phyloP scores from a whole-genome alignment of 2,329 filamentous ascomycete species.

The Hymenoscyphus scutula region DNA sequence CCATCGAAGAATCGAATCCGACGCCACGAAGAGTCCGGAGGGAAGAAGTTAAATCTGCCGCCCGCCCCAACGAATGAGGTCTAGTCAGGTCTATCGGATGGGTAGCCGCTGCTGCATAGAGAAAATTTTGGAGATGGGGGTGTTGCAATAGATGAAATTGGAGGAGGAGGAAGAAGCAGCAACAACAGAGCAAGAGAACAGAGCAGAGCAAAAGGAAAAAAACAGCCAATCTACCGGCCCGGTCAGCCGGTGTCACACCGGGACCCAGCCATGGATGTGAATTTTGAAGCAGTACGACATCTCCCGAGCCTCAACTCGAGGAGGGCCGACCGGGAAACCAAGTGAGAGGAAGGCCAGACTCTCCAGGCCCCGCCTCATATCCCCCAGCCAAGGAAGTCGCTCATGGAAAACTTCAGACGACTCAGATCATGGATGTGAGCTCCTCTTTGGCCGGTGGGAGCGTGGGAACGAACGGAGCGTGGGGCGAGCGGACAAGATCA shows the following conservation, averaged over 20 bases:
- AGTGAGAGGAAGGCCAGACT: neutral
- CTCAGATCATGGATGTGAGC: neutral
- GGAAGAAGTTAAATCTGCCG: neutral
- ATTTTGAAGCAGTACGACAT: neutral
- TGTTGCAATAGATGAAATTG: neutral
- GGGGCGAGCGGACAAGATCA: neutral
- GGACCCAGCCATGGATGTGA: neutral
- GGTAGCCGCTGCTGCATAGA: neutral
- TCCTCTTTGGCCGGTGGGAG: neutral
- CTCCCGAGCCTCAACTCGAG: neutral
- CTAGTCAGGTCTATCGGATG: neutral
- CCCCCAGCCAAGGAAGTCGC: neutral
- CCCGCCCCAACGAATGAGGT: neutral
- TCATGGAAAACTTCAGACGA: neutral
- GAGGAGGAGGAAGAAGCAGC: neutral
- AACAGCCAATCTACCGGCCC: neutral
- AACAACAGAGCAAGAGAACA: neutral
- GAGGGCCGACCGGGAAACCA: slow-evolving; percentile 1
- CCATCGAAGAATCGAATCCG: neutral
- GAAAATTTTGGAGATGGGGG: neutral
- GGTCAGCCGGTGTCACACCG: neutral
- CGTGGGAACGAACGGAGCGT: neutral
- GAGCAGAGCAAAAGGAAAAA: neutral
- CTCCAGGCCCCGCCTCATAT: neutral
- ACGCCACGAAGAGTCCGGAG: neutral